Conservation (phyloP, 176 grass and related monocot genomes). For the Aegilops tauschii region DNA sequence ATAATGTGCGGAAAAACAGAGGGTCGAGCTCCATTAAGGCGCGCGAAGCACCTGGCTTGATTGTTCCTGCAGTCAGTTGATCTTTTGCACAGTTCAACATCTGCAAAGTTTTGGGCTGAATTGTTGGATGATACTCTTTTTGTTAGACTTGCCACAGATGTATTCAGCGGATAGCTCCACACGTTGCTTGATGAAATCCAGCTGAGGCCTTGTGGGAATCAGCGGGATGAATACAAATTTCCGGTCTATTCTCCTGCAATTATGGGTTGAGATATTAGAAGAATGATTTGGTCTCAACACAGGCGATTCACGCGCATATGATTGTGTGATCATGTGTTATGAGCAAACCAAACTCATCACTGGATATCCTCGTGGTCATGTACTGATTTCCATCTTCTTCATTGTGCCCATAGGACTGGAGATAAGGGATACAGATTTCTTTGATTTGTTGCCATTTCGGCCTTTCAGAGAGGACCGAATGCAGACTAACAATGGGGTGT, state of each 20-base stretch:
- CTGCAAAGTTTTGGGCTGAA: not conserved
- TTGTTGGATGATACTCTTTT: not conserved
- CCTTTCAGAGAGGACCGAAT: not conserved
- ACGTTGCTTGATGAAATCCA: slow-evolving; percentile 1
- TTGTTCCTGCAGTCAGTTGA: slow-evolving; percentile 27
- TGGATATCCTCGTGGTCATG: not conserved
- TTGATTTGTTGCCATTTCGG: not conserved
- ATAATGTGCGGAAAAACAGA: slow-evolving; percentile 35
- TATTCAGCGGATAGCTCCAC: slow-evolving; percentile 9
- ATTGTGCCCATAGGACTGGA: not conserved
- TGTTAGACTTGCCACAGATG: not conserved
- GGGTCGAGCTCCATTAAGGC: slow-evolving; percentile 35
- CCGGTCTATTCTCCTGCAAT: not conserved
- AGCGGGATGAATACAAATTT: not conserved
- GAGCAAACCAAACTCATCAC: not conserved
- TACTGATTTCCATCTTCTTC: not conserved
- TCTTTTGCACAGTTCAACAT: not conserved
- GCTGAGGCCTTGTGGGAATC: slow-evolving; percentile 11
- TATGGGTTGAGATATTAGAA: not conserved
- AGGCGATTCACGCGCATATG: not conserved
- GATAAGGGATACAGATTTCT: not conserved
- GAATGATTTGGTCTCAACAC: not conserved
- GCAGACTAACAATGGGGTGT: not conserved
- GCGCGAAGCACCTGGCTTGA: not conserved
- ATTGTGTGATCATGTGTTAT: not conserved